Base-by-base conservation (phyloP, 345 rosid species). In the Gossypium thurberi region DNA sequence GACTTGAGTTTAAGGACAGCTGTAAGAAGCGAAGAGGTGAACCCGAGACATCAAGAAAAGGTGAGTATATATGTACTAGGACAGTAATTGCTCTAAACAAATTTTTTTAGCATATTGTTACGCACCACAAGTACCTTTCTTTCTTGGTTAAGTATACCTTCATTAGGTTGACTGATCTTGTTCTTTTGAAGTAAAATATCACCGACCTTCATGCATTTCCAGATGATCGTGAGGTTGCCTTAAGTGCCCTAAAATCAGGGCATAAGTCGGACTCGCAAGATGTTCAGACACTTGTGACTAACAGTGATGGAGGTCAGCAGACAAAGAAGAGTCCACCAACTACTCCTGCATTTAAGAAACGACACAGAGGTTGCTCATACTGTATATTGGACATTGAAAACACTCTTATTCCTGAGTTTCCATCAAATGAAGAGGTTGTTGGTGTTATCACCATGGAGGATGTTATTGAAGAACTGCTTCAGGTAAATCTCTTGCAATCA, bases 391-490 rank as follows among this genome's bases (percentile, higher is more conserved):
- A 90, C 72, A 73, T 94, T 43, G 93, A 86, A 82, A 92, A 90
- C 77, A 71, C 82, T 73, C 87, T 92, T 4, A 73, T 90, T 65
- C 93, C 91, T n/a, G 85, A 86, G 67, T 90, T 87, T 76, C 87
- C 89, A 26, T 67, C 80, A 50, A 82, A 81, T 82, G 95, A 92
- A 79, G 85, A 87, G 73, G 97, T 88, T 18, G 95, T 92, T 72
- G 97, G 97, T 77, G 97, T 91, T 57, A 94, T 94, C 74, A 83
- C 93, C 66, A 88, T 91, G 98, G 98, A 94, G 76, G 98, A 94
- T 69, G 97, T 94, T 68, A 94, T 94, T 56, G 93, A 94, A 86
- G 98, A 94, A 82, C 97, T 94, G 83, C 96, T 94, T 80, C 93
- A 90, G 97, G 97, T 91, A 85, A 77, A 71, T 7, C 60, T 23